A percentile compares a stretch with the other conserved stretches of the same genome.
phyloP scores from a whole-genome alignment of 805 yeast species.

The Candida pini region DNA sequence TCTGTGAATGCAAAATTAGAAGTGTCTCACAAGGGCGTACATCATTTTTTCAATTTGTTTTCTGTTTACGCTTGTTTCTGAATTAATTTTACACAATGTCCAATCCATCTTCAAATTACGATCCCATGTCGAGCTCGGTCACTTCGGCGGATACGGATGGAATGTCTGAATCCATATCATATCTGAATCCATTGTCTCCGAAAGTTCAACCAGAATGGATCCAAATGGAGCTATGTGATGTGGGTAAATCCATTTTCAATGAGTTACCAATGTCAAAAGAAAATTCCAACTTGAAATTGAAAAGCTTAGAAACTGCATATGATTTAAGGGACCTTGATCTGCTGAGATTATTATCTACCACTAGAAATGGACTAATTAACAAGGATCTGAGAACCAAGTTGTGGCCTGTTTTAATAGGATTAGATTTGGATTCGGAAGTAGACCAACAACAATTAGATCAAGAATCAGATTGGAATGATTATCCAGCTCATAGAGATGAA shows the following conservation, averaged over 20 bases:
- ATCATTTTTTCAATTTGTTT: too few relatives aligned
- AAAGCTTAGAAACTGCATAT: conserved; percentile 34
- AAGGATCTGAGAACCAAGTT: conserved; percentile 34
- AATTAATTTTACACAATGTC: too few relatives aligned
- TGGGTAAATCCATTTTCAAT: conserved; percentile 42
- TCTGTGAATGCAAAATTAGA: too few relatives aligned
- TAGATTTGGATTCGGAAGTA: conserved; percentile 17
- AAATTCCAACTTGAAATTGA: conserved; percentile 31
- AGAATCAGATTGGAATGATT: conserved; percentile 14
- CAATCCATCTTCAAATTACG: too few relatives aligned
- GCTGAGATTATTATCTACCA: conserved; percentile 32
- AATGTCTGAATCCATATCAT: too few relatives aligned
- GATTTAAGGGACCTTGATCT: conserved; percentile 24
- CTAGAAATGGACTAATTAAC: conserved; percentile 43
- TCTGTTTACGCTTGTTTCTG: too few relatives aligned
- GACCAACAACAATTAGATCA: conserved; percentile 1
- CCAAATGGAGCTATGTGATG: conserved; percentile 40
- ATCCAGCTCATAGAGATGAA: conserved; percentile 60
- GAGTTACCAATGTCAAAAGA: conserved; percentile 38
- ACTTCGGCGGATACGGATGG: too few relatives aligned
- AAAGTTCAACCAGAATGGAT: conserved; percentile 40
- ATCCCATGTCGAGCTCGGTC: too few relatives aligned
- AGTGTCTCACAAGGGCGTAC: too few relatives aligned
- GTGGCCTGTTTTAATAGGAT: conserved; percentile 48
- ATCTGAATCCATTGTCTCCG: background rate